Base-by-base conservation (phyloP, 1,284 basidiomycete species). In the Apiotrichum gracile region DNA sequence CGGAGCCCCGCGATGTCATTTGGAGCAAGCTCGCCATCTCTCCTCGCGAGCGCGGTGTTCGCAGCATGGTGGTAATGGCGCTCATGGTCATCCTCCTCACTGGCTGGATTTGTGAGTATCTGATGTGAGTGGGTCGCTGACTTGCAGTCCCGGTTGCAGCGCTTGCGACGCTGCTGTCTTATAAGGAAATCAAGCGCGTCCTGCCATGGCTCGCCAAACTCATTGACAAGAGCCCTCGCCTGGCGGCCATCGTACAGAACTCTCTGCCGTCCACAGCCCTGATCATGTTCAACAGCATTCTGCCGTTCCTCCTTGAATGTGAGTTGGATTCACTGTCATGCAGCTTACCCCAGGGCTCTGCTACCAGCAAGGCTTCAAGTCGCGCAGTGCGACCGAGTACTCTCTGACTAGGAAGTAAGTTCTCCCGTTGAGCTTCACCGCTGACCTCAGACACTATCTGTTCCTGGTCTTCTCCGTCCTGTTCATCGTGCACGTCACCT, bases 391-490 rank as follows among this genome's bases (percentile, higher is more conserved):
- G 81, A 84, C 96, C 41, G 94, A 98, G 69, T 93, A 91, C 68
- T 92, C 91, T 0, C 76, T 97, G 39, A 75, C 97, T 69, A 89
- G 87, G 65, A 97, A 97, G 88, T 93, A 56, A 54, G 82, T 19
- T 9, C 24, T 4, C n/a, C 29, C 21, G 31, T 40, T 29, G 19
- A 10, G 35, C 44, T 16, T n/a, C 14, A 17, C 13, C 47, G 24
- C 51, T 47, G 48, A 58, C 39, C 6, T 10, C 62, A 92, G 89
- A 80, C 92, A 96, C 70, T 91, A 96, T 67, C 79, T 98, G 41
- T 97, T 97, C 78, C 81, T 98, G 0, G 81, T 98, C 54, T 80
- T 92, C 72, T 93, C 93, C 61, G 93, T 97, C 40, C 86, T 98
- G 29, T 96, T 97, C 75, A 91, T 97, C 61, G 97, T 97, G 78